These are phyloP conservation scores for Gossypium davidsonii DNA, from an alignment of 441 rosid species.

Conservation along the genomic window DNA sequence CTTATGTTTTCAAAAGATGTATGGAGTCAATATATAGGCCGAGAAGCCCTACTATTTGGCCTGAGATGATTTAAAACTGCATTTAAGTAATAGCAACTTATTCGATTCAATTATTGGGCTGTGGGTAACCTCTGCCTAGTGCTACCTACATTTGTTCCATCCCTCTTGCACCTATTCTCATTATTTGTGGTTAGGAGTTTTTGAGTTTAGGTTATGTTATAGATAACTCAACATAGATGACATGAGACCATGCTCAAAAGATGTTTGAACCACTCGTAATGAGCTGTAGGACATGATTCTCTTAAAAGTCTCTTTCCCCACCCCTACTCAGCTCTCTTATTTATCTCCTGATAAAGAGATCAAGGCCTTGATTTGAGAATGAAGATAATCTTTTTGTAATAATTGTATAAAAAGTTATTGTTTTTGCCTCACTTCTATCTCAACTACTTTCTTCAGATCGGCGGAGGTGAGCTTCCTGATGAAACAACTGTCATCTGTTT, in stretches of 20 bases:
- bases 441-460: constrained; percentile 50
- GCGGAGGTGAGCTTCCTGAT: constrained; percentile 87
- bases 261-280: not conserved
- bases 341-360: not conserved
- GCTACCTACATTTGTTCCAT: not conserved
- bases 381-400: not conserved
- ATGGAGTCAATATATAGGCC: not conserved
- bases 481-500: constrained; percentile 77
- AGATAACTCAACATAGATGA: not conserved
- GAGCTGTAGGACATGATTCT: not conserved
- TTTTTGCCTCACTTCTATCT: constrained; percentile 17
- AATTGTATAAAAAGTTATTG: not conserved
- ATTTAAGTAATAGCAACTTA: not conserved
- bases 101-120: not conserved
- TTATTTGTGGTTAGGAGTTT: not conserved
- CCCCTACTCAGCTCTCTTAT: not conserved
- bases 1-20: not conserved
- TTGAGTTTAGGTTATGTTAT: not conserved
- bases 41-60: not conserved
- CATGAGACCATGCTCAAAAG: not conserved
- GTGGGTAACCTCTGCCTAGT: not conserved
- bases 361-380: not conserved
- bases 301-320: not conserved
- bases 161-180: not conserved
- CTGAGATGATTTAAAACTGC: not conserved